A percentile compares a stretch with the other conserved stretches of the same genome.
Conservation (phyloP, 768 basidiomycete species). For the Psilocybe cubensis region DNA sequence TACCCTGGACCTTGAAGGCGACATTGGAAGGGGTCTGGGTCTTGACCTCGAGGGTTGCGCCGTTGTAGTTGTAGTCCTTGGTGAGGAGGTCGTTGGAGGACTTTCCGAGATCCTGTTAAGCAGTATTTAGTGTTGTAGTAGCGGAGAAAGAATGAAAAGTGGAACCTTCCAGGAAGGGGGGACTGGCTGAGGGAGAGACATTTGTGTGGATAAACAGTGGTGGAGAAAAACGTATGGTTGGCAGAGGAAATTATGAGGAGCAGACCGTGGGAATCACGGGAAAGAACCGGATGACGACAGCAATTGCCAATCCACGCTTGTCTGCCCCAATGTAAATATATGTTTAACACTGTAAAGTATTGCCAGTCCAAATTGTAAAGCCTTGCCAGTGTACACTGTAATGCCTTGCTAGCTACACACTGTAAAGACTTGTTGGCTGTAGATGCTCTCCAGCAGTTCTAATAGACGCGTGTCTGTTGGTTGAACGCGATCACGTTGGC, state of each 20-base stretch:
- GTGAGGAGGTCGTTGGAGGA: slow-evolving; percentile 92
- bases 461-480: no score
- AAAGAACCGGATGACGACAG: slow-evolving; percentile 20
- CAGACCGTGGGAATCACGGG: slow-evolving; percentile 23
- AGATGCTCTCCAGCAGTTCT: background rate
- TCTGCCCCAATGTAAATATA: no score
- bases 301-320: background rate
- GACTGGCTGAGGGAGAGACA: slow-evolving; percentile 95
- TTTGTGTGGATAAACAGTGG: slow-evolving; percentile 38
- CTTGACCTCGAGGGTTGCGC: slow-evolving; percentile 80
- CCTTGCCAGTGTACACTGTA: no score
- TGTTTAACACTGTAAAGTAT: no score
- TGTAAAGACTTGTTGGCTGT: background rate
- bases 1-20: slow-evolving; percentile 91
- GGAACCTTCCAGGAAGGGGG: slow-evolving; percentile 95
- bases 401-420: no score
- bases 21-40: slow-evolving; percentile 89
- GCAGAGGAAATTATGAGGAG: slow-evolving; percentile 19
- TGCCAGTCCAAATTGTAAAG: no score
- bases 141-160: slow-evolving; percentile 5
- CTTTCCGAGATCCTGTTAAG: slow-evolving; percentile 87
- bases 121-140: background rate
- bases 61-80: slow-evolving; percentile 89
- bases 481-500: slow-evolving; percentile 14
- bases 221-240: slow-evolving; percentile 6